Base-by-base conservation (phyloP, 1,139 yeast species). In the Kurtzmaniella quercitrusa region DNA sequence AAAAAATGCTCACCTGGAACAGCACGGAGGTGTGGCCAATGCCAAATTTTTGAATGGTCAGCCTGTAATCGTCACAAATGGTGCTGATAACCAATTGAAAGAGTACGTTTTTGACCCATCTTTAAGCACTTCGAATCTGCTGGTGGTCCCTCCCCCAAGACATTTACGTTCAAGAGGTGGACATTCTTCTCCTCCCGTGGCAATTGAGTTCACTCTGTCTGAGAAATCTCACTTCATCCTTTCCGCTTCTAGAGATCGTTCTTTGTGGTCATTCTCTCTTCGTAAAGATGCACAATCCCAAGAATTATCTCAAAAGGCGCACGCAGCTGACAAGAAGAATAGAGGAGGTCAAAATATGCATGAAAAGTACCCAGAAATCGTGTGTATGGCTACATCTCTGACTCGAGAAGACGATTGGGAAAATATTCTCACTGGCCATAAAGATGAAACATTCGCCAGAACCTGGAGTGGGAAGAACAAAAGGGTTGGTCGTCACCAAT, bases 211-310 rank as follows among this genome's bases (percentile, higher is more conserved):
- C 61, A 88, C 95, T 3, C 86, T 87, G 52, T 82, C 78, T 52
- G 78, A 80, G 16, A 83, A 80, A 48, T 82, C 96, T 0, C 98
- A 94, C 63, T 88, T 82, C 62, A 60, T 94, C 26, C 74, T 88
- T 45, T 87, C 96, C 49, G 95, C 95, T 3, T 88, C 98, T 0
- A 77, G 84, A 52, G 98, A 94, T 64, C 76, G 78, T 50, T 76
- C 96, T 2, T 74, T 93, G 52, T 93, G 98, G 97, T 77, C 81
- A 16, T 93, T 93, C 56, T 91, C 98, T 0, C 70, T 93, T 43
- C 78, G 98, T 53, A 93, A 93, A 60, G 98, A 94, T 62, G 95
- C 98, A 0, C 99, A 94, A 64, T 88, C 96, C 2, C 96, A 88
- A 56, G 96, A 89, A 60, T 69, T 93, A 56, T 89, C 98, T 0